A percentile compares a stretch with the other conserved stretches of the same genome.
Conservation (phyloP, 441 rosid genomes). For the Gossypium davidsonii region DNA sequence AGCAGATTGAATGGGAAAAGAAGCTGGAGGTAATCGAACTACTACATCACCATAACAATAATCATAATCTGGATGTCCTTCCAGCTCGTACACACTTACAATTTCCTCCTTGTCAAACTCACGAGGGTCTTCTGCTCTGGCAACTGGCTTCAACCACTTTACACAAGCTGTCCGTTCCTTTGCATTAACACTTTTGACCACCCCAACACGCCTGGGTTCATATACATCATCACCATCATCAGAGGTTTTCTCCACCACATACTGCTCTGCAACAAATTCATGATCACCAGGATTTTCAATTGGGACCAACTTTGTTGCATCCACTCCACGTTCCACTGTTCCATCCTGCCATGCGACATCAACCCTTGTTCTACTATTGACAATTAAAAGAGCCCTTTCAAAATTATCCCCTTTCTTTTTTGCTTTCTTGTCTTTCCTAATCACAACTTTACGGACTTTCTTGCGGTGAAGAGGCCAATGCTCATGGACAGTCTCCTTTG, state of each 20-base stretch:
- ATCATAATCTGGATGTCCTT: slow-evolving; percentile 93
- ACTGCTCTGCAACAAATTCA: slow-evolving; percentile 87
- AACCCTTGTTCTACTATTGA: slow-evolving; percentile 58
- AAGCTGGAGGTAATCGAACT: slow-evolving; percentile 69
- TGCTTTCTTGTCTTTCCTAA: slow-evolving; percentile 72
- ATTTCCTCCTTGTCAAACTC: slow-evolving; percentile 79
- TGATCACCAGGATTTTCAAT: slow-evolving; percentile 96
- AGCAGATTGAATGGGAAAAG: slow-evolving; percentile 33
- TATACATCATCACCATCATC: slow-evolving; percentile 58
- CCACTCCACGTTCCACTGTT: slow-evolving; percentile 41
- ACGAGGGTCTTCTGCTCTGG: slow-evolving; percentile 69
- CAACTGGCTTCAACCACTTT: slow-evolving; percentile 76
- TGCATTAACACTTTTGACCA: slow-evolving; percentile 83
- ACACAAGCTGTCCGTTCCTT: slow-evolving; percentile 89
- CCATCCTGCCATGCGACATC: slow-evolving; percentile 98
- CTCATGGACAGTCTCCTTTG: slow-evolving; percentile 65
- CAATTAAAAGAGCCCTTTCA: slow-evolving; percentile 73
- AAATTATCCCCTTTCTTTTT: slow-evolving; percentile 83
- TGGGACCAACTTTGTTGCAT: slow-evolving; percentile 64
- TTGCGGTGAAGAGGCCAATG: slow-evolving; percentile 82
- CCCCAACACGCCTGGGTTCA: slow-evolving; percentile 74
- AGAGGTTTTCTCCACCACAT: slow-evolving; percentile 82
- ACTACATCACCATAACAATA: slow-evolving; percentile 94
- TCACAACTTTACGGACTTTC: slow-evolving; percentile 77
- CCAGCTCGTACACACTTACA: slow-evolving; percentile 95